A percentile compares a stretch with the other conserved stretches of the same genome.
Evolutionary conservation across 768 basidiomycete genomes (phyloP).

Genomic region (Macrolepiota fuliginosa): DNA sequence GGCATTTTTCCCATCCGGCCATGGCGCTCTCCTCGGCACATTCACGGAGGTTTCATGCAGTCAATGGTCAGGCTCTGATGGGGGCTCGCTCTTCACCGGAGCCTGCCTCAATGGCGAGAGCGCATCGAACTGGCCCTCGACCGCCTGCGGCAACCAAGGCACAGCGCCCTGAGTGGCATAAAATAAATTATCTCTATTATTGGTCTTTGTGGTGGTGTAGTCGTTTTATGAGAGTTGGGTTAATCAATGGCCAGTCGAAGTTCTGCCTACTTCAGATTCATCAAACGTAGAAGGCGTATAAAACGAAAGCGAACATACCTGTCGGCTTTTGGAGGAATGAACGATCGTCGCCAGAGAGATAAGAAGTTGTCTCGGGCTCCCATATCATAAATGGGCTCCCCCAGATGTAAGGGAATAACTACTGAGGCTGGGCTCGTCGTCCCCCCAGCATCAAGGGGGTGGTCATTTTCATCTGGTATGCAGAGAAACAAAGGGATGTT

Average conservation of each 20-base stretch:
- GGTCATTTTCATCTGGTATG: neutral
- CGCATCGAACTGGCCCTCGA: slow-evolving; percentile 49
- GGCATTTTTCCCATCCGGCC: slow-evolving; percentile 57
- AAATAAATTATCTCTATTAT: neutral
- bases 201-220: slow-evolving; percentile 18
- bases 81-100: slow-evolving; percentile 41
- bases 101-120: slow-evolving; percentile 50
- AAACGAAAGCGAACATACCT: slow-evolving; percentile 13
- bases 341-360: slow-evolving; percentile 19
- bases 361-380: slow-evolving; percentile 29
- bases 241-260: slow-evolving; percentile 38
- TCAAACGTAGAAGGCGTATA: slow-evolving; percentile 5
- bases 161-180: slow-evolving; percentile 18
- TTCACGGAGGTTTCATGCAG: slow-evolving; percentile 57
- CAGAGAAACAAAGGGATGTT: slow-evolving; percentile 1
- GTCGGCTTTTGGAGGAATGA: slow-evolving; percentile 15
- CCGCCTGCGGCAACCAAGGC: slow-evolving; percentile 56
- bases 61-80: slow-evolving; percentile 56
- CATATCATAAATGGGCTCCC: slow-evolving; percentile 37
- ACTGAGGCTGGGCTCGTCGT: neutral
- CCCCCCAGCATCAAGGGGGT: neutral
- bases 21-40: slow-evolving; percentile 50
- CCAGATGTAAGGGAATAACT: slow-evolving; percentile 20
- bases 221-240: slow-evolving; percentile 28
- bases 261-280: slow-evolving; percentile 13